Conservation (phyloP, 805 yeast genomes). For the Candida boleticola region DNA sequence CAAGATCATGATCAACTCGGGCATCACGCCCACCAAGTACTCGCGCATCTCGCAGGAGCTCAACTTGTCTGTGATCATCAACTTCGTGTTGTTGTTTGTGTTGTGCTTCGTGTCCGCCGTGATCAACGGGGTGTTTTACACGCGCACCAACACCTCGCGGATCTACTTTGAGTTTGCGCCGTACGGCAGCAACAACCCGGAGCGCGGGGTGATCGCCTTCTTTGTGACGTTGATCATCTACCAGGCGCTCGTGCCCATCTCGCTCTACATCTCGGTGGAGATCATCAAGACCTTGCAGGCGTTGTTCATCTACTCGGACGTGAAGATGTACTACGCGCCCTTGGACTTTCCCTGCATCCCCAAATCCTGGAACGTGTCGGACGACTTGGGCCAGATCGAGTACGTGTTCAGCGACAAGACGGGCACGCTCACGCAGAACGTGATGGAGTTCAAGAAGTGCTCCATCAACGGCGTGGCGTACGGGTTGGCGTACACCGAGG, state of each 20-base stretch:
- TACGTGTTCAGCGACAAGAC: slow-evolving; percentile 82
- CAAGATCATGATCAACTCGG: slow-evolving; percentile 75
- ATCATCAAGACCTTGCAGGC: slow-evolving; percentile 78
- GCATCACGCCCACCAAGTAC: slow-evolving; percentile 72
- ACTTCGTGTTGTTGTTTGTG: slow-evolving; percentile 59
- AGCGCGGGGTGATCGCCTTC: slow-evolving; percentile 65
- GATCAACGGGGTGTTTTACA: slow-evolving; percentile 64
- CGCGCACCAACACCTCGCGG: slow-evolving; percentile 43
- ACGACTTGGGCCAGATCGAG: slow-evolving; percentile 82
- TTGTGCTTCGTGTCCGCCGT: slow-evolving; percentile 70
- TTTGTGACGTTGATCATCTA: slow-evolving; percentile 72
- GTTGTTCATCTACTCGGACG: slow-evolving; percentile 68
- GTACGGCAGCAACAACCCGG: slow-evolving; percentile 56
- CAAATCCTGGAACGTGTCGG: slow-evolving; percentile 80
- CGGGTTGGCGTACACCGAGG: slow-evolving; percentile 77
- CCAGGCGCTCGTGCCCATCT: slow-evolving; percentile 78
- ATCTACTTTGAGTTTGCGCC: slow-evolving; percentile 61
- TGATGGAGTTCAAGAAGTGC: slow-evolving; percentile 80
- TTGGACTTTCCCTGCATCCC: slow-evolving; percentile 78
- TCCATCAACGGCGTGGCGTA: slow-evolving; percentile 65
- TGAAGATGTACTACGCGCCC: slow-evolving; percentile 63
- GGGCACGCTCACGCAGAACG: slow-evolving; percentile 79
- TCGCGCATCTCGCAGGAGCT: slow-evolving; percentile 64
- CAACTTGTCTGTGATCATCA: slow-evolving; percentile 62
- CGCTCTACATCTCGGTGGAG: slow-evolving; percentile 75